phyloP scores from a whole-genome alignment of 2,329 filamentous ascomycete genomes.

The Fusarium sp. region DNA sequence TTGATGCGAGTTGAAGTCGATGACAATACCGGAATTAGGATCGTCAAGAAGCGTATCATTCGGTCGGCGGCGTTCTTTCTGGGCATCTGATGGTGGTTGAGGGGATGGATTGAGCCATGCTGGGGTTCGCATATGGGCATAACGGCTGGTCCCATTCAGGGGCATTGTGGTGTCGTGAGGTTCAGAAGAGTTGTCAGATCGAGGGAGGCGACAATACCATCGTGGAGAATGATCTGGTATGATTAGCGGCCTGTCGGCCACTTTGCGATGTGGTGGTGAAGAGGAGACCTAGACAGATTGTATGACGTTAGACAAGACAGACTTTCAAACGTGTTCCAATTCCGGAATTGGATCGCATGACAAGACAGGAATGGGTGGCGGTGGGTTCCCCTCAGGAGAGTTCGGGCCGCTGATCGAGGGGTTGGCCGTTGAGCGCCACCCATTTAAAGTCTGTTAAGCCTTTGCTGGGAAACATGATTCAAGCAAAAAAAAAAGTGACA shows the following conservation, averaged over 20 bases:
- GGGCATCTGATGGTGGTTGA: slow-evolving; percentile 31
- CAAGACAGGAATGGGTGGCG: slow-evolving; percentile 36
- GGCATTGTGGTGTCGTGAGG: slow-evolving; percentile 42
- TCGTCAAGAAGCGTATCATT: slow-evolving; percentile 55
- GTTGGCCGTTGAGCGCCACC: slow-evolving; percentile 39
- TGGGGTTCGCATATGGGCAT: slow-evolving; percentile 42
- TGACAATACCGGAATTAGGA: slow-evolving; percentile 54
- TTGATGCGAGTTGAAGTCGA: slow-evolving; percentile 67
- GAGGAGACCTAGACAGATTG: slow-evolving; percentile 22
- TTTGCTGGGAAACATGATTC: slow-evolving; percentile 8
- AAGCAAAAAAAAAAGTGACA: slow-evolving; percentile 1
- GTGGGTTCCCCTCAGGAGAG: slow-evolving; percentile 34
- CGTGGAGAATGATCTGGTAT: slow-evolving; percentile 45
- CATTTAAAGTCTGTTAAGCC: slow-evolving; percentile 30
- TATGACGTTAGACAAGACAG: slow-evolving; percentile 39
- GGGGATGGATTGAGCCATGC: slow-evolving; percentile 34
- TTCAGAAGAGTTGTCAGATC: slow-evolving; percentile 35
- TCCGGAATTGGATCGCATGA: slow-evolving; percentile 18
- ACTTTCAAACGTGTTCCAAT: slow-evolving; percentile 30
- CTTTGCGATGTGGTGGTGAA: slow-evolving; percentile 26
- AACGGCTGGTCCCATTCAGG: slow-evolving; percentile 45
- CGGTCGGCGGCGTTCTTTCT: slow-evolving; percentile 33
- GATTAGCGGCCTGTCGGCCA: slow-evolving; percentile 32
- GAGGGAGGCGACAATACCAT: slow-evolving; percentile 47
- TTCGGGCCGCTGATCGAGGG: slow-evolving; percentile 38